Evolutionary conservation across 129 eudicot genomes (phyloP).

Genomic region (Heracleum sosnowskyi): DNA sequence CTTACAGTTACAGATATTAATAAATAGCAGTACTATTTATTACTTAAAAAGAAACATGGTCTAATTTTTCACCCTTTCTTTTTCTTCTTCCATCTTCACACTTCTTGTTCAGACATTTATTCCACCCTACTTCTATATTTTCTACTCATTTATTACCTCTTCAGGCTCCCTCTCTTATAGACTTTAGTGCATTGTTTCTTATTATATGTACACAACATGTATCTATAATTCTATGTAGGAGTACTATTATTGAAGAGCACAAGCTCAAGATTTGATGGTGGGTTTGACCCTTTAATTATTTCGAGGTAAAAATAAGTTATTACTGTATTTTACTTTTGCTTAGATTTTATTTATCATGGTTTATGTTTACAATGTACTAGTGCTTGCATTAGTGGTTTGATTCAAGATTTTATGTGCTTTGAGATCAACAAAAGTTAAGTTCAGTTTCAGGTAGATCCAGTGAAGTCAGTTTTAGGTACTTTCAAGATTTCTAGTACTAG

Average conservation of each 20-base stretch:
- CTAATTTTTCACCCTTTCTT: not conserved
- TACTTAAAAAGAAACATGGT: not conserved
- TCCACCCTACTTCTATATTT: not conserved
- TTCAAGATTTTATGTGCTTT: slow-evolving; percentile 5
- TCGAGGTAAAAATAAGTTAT: not conserved
- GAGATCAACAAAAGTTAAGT: slow-evolving; percentile 1
- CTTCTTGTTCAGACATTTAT: not conserved
- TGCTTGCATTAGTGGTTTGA: not conserved
- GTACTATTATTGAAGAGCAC: not conserved
- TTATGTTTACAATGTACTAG: not conserved
- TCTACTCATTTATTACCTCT: not conserved
- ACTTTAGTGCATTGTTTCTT: not conserved
- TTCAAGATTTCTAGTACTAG: not conserved
- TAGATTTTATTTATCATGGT: not conserved
- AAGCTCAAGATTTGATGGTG: not conserved
- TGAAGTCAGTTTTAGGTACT: not conserved
- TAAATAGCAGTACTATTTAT: not conserved
- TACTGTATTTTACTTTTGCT: not conserved
- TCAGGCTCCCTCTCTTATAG: not conserved
- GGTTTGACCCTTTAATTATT: not conserved
- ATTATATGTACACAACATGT: not conserved
- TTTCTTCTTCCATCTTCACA: not conserved
- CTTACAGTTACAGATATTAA: not conserved
- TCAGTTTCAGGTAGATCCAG: not conserved
- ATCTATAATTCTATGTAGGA: no score